Evolutionary conservation across 768 basidiomycete species (phyloP).

Genomic region (Neoboletus subvelutipes): DNA sequence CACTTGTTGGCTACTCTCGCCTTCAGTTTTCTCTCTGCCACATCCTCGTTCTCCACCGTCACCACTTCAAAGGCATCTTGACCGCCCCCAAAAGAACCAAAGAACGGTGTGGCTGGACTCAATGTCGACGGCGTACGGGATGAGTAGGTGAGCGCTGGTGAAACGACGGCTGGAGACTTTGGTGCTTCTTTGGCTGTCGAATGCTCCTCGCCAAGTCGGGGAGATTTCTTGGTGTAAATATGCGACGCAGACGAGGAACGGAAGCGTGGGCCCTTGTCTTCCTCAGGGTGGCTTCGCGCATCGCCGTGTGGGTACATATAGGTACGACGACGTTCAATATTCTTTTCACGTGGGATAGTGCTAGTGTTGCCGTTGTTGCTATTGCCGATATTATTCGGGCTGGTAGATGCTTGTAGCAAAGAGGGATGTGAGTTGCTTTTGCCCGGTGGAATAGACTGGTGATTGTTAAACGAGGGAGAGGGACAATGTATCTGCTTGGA

Average conservation of each 20-base stretch:
- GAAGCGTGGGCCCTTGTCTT: constrained; percentile 6
- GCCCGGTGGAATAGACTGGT: constrained; percentile 1
- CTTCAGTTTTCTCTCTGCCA: constrained; percentile 26
- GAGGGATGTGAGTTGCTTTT: constrained; percentile 12
- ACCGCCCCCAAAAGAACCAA: constrained; percentile 49
- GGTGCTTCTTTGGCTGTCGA: constrained; percentile 30
- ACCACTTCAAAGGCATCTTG: constrained; percentile 33
- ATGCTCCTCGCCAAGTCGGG: constrained; percentile 16
- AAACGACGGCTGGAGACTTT: constrained; percentile 55
- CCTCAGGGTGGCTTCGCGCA: constrained; percentile 2
- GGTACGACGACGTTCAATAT: constrained; percentile 15
- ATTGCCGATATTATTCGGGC: constrained; percentile 25
- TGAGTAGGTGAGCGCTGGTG: constrained; percentile 70
- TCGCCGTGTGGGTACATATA: constrained; percentile 27
- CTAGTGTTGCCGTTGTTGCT: constrained; percentile 24
- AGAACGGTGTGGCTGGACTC: constrained; percentile 72
- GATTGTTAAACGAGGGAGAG: constrained; percentile 6
- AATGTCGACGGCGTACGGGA: constrained; percentile 62
- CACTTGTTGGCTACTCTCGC: constrained; percentile 17
- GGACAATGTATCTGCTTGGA: constrained; percentile 1
- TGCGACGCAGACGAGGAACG: constrained; percentile 13
- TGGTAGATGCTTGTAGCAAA: constrained; percentile 20
- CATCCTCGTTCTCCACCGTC: constrained; percentile 23
- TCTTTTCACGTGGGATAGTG: constrained; percentile 18
- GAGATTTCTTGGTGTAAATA: constrained; percentile 10